These are phyloP conservation scores for Vaccinium macrocarpon DNA, from an alignment of 148 eudicot species.

Conservation along the genomic window DNA sequence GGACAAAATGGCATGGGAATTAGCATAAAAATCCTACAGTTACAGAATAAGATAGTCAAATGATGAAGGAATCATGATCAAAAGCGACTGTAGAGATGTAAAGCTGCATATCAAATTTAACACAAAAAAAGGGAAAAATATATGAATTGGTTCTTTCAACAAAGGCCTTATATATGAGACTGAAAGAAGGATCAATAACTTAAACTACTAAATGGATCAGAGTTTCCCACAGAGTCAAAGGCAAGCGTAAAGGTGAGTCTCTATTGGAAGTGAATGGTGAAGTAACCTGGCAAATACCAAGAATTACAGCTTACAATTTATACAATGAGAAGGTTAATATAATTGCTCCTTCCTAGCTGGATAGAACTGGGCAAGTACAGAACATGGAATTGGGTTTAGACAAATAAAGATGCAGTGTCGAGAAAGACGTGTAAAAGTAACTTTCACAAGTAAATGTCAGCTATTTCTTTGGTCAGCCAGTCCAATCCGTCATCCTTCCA, in stretches of 20 bases:
- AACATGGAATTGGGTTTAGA: neutral
- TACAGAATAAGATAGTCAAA: neutral
- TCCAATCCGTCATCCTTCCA: neutral
- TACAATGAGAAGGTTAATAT: neutral
- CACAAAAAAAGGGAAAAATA: neutral
- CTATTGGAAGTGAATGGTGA: neutral
- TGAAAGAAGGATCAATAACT: neutral
- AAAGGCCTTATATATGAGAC: neutral
- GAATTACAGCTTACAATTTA: neutral
- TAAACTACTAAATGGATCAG: neutral
- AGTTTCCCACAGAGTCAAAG: neutral
- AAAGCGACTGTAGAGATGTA: neutral
- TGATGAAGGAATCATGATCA: neutral
- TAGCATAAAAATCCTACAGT: neutral
- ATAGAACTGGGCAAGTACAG: neutral
- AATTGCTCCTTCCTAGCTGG: neutral
- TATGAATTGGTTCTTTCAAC: neutral
- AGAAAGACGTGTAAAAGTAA: neutral
- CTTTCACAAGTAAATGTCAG: neutral
- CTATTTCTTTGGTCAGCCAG: neutral
- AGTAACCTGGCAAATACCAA: neutral
- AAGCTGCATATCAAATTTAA: neutral
- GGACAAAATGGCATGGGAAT: neutral
- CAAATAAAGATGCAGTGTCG: neutral
- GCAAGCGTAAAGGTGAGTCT: neutral